Evolutionary conservation across 2,329 filamentous ascomycete genomes (phyloP).

Genomic region (Aspergillus ustus): DNA sequence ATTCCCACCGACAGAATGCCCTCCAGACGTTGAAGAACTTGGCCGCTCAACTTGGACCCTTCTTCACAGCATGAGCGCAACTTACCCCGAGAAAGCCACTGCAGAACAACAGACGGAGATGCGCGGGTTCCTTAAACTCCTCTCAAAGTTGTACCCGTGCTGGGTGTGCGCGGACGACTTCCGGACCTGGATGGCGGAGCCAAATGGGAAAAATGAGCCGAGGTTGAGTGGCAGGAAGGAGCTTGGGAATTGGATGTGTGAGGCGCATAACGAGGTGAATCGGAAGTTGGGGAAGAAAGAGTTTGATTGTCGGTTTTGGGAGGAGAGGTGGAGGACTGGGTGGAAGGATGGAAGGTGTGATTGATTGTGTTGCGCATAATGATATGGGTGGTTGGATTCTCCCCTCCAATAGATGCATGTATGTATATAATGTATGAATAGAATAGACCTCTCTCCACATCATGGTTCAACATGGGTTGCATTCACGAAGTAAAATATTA

Average conservation of each 20-base stretch:
- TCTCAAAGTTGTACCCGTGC: slow-evolving; percentile 90
- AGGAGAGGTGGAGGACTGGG: slow-evolving; percentile 92
- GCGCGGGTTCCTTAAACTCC: slow-evolving; percentile 75
- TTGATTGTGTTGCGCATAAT: slow-evolving; percentile 37
- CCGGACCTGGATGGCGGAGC: slow-evolving; percentile 73
- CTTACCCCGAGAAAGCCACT: slow-evolving; percentile 75
- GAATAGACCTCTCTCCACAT: slow-evolving; percentile 14
- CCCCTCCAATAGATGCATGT: slow-evolving; percentile 6
- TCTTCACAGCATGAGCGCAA: slow-evolving; percentile 86
- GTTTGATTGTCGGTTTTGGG: slow-evolving; percentile 90
- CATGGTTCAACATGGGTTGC: slow-evolving; percentile 12
- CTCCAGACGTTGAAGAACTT: slow-evolving; percentile 84
- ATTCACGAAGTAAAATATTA: slow-evolving; percentile 26
- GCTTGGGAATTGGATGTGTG: slow-evolving; percentile 56
- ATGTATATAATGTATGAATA: slow-evolving; percentile 12
- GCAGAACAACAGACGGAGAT: slow-evolving; percentile 75
- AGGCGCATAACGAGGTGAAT: slow-evolving; percentile 57
- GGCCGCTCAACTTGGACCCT: slow-evolving; percentile 92
- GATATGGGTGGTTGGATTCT: neutral
- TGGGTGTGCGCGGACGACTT: slow-evolving; percentile 96
- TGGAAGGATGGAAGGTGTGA: slow-evolving; percentile 73
- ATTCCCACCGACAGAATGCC: slow-evolving; percentile 64
- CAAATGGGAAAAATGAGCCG: slow-evolving; percentile 64
- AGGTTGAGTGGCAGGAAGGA: slow-evolving; percentile 55
- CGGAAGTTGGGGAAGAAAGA: slow-evolving; percentile 83